Conservation (phyloP, 192 early-diverging fungal species). For the Gamsiella multidivaricata region DNA sequence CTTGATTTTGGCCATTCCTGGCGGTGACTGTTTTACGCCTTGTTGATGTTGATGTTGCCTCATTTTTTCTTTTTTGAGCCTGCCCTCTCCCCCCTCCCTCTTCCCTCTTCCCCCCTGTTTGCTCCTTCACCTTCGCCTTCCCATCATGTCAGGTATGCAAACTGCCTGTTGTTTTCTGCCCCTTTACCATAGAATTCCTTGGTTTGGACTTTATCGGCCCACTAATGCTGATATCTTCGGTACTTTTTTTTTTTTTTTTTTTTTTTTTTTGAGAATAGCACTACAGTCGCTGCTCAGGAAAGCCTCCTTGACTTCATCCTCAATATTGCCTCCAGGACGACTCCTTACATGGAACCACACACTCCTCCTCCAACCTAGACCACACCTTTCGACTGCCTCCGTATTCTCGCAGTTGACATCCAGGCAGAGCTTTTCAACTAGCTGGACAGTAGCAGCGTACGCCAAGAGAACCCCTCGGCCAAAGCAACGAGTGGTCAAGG, state of each 20-base stretch:
- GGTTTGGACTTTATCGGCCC: background rate
- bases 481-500: conserved; percentile 40
- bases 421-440: conserved; percentile 19
- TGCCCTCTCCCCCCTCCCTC: background rate
- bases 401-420: background rate
- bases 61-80: background rate
- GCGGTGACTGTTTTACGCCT: no score
- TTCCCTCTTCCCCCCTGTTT: background rate
- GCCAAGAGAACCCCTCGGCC: conserved; percentile 40
- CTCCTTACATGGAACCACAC: background rate
- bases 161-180: background rate
- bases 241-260: background rate
- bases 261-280: conserved; percentile 9
- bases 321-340: background rate
- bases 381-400: background rate
- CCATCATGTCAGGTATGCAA: conserved; percentile 34
- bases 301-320: background rate
- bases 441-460: conserved; percentile 1
- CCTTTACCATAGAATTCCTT: background rate
- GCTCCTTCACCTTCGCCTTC: background rate
- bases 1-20: background rate
- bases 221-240: background rate
- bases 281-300: conserved; percentile 14
- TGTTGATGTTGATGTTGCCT: conserved; percentile 1
- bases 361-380: background rate